Evolutionary conservation across 192 early-diverging fungal genomes (phyloP).

Genomic region (Coemansia sp.): DNA sequence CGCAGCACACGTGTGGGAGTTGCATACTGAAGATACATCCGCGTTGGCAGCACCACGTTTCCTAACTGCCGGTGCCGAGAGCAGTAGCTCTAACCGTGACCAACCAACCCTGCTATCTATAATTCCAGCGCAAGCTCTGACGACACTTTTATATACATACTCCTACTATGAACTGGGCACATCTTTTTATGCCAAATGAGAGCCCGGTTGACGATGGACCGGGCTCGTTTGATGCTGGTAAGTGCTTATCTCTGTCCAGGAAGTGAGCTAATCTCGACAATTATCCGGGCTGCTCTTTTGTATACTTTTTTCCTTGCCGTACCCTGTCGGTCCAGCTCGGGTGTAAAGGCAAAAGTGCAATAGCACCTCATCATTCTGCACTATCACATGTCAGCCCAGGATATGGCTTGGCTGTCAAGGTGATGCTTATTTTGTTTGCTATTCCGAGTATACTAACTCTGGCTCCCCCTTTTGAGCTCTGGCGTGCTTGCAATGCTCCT

Average conservation of each 20-base stretch:
- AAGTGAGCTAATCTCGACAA: not conserved
- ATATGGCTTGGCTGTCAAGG: slow-evolving; percentile 2
- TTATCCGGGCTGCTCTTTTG: not conserved
- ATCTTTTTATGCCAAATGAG: slow-evolving; percentile 44
- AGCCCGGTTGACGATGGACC: slow-evolving; percentile 17
- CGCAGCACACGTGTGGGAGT: slow-evolving; percentile 8
- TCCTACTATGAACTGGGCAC: slow-evolving; percentile 50
- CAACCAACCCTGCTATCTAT: not conserved
- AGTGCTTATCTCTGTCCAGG: slow-evolving; percentile 11
- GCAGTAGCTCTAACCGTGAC: slow-evolving; percentile 5
- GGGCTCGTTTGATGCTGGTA: slow-evolving; percentile 48
- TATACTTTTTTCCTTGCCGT: not conserved
- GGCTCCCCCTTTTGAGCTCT: not conserved
- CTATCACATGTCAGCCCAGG: slow-evolving; percentile 30
- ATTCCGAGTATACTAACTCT: slow-evolving; percentile 8
- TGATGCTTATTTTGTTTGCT: not conserved
- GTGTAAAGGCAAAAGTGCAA: not conserved
- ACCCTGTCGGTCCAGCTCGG: not conserved
- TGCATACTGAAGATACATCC: slow-evolving; percentile 5
- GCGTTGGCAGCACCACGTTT: not conserved
- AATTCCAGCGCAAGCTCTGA: not conserved
- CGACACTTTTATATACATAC: not conserved
- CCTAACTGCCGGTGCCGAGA: not conserved
- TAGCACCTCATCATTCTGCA: not conserved
- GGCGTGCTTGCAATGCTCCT: slow-evolving; percentile 7